Evolutionary conservation across 2,329 filamentous ascomycete genomes (phyloP), one percentile per base, ranked within the genome.

Genomic region (Hawksworthiomyces lignivorus): DNA sequence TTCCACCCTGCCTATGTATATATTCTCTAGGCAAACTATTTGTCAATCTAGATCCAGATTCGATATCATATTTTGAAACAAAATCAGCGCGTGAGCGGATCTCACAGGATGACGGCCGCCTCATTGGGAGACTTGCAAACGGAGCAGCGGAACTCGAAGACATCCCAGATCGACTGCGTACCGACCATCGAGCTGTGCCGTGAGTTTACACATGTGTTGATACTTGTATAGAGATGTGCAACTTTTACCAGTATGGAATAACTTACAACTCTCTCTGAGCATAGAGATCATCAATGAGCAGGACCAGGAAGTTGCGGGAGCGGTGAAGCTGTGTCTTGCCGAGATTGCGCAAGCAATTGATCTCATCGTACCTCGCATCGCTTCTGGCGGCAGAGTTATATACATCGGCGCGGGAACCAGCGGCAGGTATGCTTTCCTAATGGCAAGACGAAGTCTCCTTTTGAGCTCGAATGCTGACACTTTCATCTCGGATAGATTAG

Each of bases 361-460:
- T 42, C 48, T 52, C 2, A 22, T 63, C 15, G 49, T 54, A 10
- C 48, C 48, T 3, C 56, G 59, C 4, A 56, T 64, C 14, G 52
- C 52, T n/a, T 37, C 34, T 11, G 58, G 62, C 17, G 62, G 62
- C 17, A 50, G 61, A 41, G 54, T 64, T 28, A 36, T 60, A 7
- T 63, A 64, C 46, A 59, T 63, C n/a, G 64, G 64, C 9, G 65
- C 64, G 4, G 63, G 65, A 12, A 68, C 64, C 3, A 69, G 65
- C 45, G 62, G 65, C 40, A 60, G 64, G 63, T 65, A 43, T 49
- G 12, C 18, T 14, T 14, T 5, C n/a, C 20, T 8, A 26, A 26
- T 26, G 8, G 24, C 24, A 4, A n/a, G n/a, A n/a, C n/a, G n/a
- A n/a, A n/a, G n/a, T n/a, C n/a, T n/a, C n/a, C n/a, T n/a, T n/a